These are phyloP conservation scores for Bisporella sp. DNA, from an alignment of 2,329 filamentous ascomycete species.

Conservation along the genomic window DNA sequence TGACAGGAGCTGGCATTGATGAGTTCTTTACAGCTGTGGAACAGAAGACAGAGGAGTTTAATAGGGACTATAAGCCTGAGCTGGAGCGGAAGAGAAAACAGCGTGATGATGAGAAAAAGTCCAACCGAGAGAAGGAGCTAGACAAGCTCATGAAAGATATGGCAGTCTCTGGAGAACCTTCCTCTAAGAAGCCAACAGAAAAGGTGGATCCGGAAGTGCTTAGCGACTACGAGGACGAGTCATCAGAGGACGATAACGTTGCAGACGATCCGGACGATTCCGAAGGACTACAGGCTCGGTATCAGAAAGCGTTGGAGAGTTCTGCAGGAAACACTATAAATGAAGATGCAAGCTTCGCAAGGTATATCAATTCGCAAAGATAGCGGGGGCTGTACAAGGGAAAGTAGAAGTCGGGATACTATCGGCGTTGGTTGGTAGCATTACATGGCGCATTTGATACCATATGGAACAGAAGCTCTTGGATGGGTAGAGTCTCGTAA, in stretches of 20 bases:
- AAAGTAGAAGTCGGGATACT: neutral
- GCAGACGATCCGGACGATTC: slow-evolving; percentile 44
- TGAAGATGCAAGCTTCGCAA: slow-evolving; percentile 28
- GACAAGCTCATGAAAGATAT: slow-evolving; percentile 95
- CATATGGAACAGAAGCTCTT: slow-evolving; percentile 2
- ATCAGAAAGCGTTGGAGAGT: slow-evolving; percentile 65
- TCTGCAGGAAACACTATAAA: slow-evolving; percentile 30
- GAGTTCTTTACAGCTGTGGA: slow-evolving; percentile 90
- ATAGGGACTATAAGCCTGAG: slow-evolving; percentile 86
- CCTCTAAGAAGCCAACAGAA: slow-evolving; percentile 26
- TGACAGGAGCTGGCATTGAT: slow-evolving; percentile 85
- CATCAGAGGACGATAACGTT: slow-evolving; percentile 50
- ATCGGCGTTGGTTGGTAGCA: slow-evolving; percentile 19
- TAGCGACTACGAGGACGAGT: slow-evolving; percentile 34
- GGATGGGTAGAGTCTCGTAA: no score
- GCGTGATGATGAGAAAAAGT: slow-evolving; percentile 68
- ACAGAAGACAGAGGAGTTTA: slow-evolving; percentile 82
- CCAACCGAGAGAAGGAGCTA: slow-evolving; percentile 70
- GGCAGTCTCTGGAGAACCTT: slow-evolving; percentile 45
- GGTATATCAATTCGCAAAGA: slow-evolving; percentile 27
- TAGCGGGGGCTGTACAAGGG: neutral
- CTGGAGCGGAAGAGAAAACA: slow-evolving; percentile 71
- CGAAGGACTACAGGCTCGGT: slow-evolving; percentile 66
- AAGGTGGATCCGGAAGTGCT: slow-evolving; percentile 30
- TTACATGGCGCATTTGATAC: slow-evolving; percentile 26